These are phyloP conservation scores for Tausonia pullulans DNA, from an alignment of 1,284 basidiomycete species.

Conservation along the genomic window DNA sequence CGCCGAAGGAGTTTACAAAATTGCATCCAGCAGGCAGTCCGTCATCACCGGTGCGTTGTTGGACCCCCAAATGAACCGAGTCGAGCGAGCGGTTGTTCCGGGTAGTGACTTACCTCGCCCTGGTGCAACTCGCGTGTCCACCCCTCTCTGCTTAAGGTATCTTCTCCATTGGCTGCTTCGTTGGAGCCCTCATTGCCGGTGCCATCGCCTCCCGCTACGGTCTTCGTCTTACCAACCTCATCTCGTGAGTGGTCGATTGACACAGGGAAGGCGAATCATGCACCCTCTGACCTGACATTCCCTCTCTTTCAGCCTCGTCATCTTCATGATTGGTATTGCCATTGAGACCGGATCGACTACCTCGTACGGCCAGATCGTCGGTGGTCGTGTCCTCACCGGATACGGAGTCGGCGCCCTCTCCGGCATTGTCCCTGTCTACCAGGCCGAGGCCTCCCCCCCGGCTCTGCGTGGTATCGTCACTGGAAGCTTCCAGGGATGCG, in stretches of 20 bases:
- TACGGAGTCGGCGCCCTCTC: slow-evolving; percentile 33
- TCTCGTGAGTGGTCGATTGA: slow-evolving; percentile 26
- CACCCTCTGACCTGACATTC: not conserved
- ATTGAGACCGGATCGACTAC: slow-evolving; percentile 28
- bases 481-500: slow-evolving; percentile 38
- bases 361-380: slow-evolving; percentile 32
- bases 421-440: slow-evolving; percentile 37
- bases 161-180: slow-evolving; percentile 29
- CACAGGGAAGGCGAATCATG: not conserved
- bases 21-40: slow-evolving; percentile 5
- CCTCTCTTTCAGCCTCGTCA: slow-evolving; percentile 22
- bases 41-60: not conserved
- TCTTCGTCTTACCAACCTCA: slow-evolving; percentile 15
- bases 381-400: slow-evolving; percentile 34
- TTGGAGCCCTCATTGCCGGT: slow-evolving; percentile 32
- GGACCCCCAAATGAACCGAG: no score
- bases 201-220: slow-evolving; percentile 25
- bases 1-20: not conserved
- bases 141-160: slow-evolving; percentile 24
- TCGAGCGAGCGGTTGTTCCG: no score
- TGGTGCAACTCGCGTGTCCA: no score
- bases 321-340: slow-evolving; percentile 35
- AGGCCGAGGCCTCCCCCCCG: slow-evolving; percentile 28
- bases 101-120: no score
- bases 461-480: slow-evolving; percentile 31